Base-by-base conservation (phyloP, 1,284 basidiomycete genomes). In the Trichosporon ovoides region DNA sequence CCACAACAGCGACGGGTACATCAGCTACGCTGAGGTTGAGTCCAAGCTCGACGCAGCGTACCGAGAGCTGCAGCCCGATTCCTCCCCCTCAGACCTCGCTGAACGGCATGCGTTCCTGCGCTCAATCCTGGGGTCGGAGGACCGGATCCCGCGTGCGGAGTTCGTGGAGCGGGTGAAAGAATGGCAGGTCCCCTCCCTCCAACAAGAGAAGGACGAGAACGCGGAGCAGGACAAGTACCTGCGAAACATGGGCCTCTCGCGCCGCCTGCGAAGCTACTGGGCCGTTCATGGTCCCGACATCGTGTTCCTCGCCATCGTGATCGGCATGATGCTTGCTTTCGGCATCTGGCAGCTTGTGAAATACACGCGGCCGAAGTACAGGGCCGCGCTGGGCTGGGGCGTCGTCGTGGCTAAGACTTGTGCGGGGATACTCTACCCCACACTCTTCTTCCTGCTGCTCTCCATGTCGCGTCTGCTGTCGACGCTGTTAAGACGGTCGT, bases 321-420 rank as follows among this genome's bases (percentile, higher is more conserved):
- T 58, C n/a, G 53, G 55, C 24, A 56, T 59, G 38, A 61, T 65
- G 51, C 57, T 66, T 12, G 66, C 62, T 10, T 65, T 69, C 19
- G 60, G 63, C 6, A 38, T 69, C 18, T 69, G 68, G 68, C 66
- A 69, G 55, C 43, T 61, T 6, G 57, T 69, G 60, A 69, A 69
- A 55, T 69, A 69, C 50, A 24, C 62, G 55, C 58, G 62, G 1
- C 50, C 61, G 19, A 36, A 54, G 9, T 69, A 66, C 55, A 38
- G 65, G 33, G 60, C 64, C 3, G 68, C 60, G 13, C 59, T 69
- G 7, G 68, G 68, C 31, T 69, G 66, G 66, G 68, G 68, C 3
- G 68, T 69, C 10, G 68, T 68, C 37, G 40, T 69, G 14, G 66
- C 68, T 35, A 69, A 69, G 53, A 66, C 68, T 2, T 64, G 57